Evolutionary conservation across 495 filamentous ascomycete species (phyloP).

Genomic region (Aspergillus homomorphus): DNA sequence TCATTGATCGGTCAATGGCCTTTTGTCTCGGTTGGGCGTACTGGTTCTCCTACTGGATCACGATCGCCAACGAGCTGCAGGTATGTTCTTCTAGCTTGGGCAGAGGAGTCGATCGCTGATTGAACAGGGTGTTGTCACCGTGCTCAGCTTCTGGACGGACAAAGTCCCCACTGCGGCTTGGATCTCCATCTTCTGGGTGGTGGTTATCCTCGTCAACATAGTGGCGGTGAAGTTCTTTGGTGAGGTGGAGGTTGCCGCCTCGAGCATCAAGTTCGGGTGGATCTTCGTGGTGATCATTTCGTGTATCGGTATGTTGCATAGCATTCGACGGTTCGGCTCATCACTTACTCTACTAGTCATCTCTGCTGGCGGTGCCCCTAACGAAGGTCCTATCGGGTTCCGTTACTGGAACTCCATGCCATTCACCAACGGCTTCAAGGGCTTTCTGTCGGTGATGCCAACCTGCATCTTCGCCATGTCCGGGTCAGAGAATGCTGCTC

Average conservation of each 20-base stretch:
- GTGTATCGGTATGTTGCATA: constrained; percentile 12
- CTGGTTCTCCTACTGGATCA: constrained; percentile 41
- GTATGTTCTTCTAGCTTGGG: constrained; percentile 8
- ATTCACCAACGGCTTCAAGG: constrained; percentile 67
- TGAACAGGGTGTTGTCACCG: constrained; percentile 48
- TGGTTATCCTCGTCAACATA: constrained; percentile 42
- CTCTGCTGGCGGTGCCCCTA: constrained; percentile 55
- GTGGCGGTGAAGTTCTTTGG: constrained; percentile 51
- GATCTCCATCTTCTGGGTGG: constrained; percentile 46
- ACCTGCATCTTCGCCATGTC: constrained; percentile 65
- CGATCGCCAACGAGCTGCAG: constrained; percentile 47
- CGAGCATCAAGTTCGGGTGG: constrained; percentile 47
- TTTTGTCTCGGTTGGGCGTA: constrained; percentile 54
- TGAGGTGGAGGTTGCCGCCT: constrained; percentile 52
- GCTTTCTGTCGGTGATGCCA: constrained; percentile 64
- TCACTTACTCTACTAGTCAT: constrained; percentile 37
- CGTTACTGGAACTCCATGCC: constrained; percentile 63
- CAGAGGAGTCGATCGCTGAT: neutral
- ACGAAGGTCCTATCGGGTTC: constrained; percentile 52
- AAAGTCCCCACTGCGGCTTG: constrained; percentile 42
- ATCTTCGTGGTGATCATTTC: constrained; percentile 45
- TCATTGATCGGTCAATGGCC: constrained; percentile 46
- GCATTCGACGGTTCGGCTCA: constrained; percentile 16
- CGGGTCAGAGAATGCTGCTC: constrained; percentile 55
- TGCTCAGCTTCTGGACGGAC: constrained; percentile 55